A percentile compares a stretch with the other conserved stretches of the same genome.
phyloP scores from a whole-genome alignment of 805 yeast genomes.

The Metschnikowia arizonensis region DNA sequence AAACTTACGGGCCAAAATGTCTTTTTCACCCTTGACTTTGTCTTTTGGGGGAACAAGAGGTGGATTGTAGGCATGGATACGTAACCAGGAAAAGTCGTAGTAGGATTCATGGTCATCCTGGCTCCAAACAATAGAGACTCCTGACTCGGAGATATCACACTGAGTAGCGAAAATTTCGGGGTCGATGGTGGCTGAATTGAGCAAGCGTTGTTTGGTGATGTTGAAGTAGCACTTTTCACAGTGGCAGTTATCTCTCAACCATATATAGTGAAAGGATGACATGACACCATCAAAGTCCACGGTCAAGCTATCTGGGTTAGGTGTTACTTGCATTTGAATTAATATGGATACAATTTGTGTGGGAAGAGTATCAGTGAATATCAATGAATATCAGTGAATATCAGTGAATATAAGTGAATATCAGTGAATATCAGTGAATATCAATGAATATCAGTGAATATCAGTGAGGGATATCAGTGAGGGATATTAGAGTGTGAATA shows the following conservation, averaged over 20 bases:
- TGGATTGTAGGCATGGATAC: slow-evolving; percentile 51
- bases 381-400: no score
- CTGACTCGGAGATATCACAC: slow-evolving; percentile 13
- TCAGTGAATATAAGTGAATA: no score
- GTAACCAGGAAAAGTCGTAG: slow-evolving; percentile 42
- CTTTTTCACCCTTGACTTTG: slow-evolving; percentile 27
- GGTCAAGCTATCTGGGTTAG: slow-evolving; percentile 6
- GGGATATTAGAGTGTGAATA: no score
- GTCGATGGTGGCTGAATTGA: slow-evolving; percentile 47
- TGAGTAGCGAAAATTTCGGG: slow-evolving; percentile 25
- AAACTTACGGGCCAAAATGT: slow-evolving; percentile 27
- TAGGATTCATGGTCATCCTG: slow-evolving; percentile 36
- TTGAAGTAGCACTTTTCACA: slow-evolving; percentile 52
- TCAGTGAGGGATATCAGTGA: no score
- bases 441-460: no score
- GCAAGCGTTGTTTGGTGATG: slow-evolving; percentile 54
- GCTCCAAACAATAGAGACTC: slow-evolving; percentile 34
- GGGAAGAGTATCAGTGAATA: no score
- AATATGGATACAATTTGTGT: no score
- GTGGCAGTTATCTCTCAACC: slow-evolving; percentile 66
- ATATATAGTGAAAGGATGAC: slow-evolving; percentile 34
- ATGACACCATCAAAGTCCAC: slow-evolving; percentile 10
- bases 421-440: no score
- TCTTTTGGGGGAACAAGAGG: slow-evolving; percentile 31
- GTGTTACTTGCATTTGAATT: slow-evolving; percentile 3